Percentiles rank a stretch among this genome's conserved stretches.
Evolutionary conservation across 805 yeast genomes (phyloP).

Genomic region (Candida suzukii): DNA sequence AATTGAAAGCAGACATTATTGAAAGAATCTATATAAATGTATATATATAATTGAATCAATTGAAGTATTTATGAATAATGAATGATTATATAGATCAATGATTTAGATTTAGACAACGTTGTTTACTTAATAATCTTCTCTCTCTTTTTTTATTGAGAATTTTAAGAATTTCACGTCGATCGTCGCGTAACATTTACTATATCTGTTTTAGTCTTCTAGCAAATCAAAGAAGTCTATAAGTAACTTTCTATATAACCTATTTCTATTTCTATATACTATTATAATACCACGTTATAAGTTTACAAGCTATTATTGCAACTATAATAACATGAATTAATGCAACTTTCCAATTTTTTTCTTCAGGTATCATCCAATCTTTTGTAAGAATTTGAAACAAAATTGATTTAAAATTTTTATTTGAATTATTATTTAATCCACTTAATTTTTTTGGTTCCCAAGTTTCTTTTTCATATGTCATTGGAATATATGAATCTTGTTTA

Average conservation of each 20-base stretch:
- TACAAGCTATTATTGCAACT: not conserved
- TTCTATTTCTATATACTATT: conserved; percentile 2
- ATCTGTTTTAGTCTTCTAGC: too few species aligned
- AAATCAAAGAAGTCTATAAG: too few species aligned
- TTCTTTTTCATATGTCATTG: not conserved
- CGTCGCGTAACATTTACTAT: not conserved
- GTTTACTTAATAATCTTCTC: too few species aligned
- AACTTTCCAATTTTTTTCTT: not conserved
- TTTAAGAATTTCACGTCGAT: not conserved
- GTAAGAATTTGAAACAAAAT: not conserved
- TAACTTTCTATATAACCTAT: too few species aligned
- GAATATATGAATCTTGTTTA: not conserved
- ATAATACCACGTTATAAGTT: conserved; percentile 1
- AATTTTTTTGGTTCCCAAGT: conserved; percentile 1
- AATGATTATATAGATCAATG: too few species aligned
- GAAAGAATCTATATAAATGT: too few species aligned
- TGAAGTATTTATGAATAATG: too few species aligned
- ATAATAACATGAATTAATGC: not conserved
- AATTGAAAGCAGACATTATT: conserved; percentile 17
- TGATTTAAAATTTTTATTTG: too few species aligned
- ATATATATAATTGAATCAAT: too few species aligned
- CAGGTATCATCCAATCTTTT: conserved; percentile 5
- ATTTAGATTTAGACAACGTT: not conserved
- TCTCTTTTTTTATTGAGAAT: not conserved
- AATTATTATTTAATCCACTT: too few species aligned